Evolutionary conservation across 345 rosid genomes (phyloP), one percentile per base, ranked within the genome.

Genomic region (Triadica sebifera): DNA sequence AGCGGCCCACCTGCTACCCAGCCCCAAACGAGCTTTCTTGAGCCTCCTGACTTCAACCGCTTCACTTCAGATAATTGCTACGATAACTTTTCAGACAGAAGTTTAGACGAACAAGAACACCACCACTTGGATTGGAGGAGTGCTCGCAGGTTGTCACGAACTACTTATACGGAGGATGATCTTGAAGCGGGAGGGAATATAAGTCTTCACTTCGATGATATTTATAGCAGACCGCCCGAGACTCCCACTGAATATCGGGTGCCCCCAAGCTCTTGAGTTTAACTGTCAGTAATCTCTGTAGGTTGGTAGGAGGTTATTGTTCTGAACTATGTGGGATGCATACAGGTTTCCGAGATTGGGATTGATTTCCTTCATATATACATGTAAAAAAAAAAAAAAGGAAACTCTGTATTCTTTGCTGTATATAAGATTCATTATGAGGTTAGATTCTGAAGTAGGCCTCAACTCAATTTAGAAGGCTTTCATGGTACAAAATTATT

Each of bases 201-300:
- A 47, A 83, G 76, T 80, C 97, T 95, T 49, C 93, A 93, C 80
- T 95, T 95, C 67, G 98, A 83, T 67, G 93, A 93, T 78, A 73
- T 95, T 74, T 95, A 87, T 79, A 85, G 87, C 85, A 82, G 82
- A 75, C 91, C 91, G 22, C 93, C 89, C 5, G 85, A 85, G 75
- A 86, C 86, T 70, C 86, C 85, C 17, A 69, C 69, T 0, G 68
- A 75, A 52, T 72, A 75, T 72, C 56, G 74, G 41, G 80, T 77
- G 46, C 77, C 76, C 22, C 70, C 62, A 15, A 77, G 78, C 77
- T 73, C 84, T 29, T 72, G 63, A 67, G 9, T n/a, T 5, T 6
- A 5, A 66, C 69, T 50, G 59, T 65, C 56, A 12, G 43, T 57
- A 65, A 20, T n/a, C 38, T 24, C 45, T 43, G 20, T 46, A 52